Evolutionary conservation across 192 early-diverging fungal species (phyloP), one percentile per base, ranked within the genome.

Genomic region (Lobosporangium transversale): DNA sequence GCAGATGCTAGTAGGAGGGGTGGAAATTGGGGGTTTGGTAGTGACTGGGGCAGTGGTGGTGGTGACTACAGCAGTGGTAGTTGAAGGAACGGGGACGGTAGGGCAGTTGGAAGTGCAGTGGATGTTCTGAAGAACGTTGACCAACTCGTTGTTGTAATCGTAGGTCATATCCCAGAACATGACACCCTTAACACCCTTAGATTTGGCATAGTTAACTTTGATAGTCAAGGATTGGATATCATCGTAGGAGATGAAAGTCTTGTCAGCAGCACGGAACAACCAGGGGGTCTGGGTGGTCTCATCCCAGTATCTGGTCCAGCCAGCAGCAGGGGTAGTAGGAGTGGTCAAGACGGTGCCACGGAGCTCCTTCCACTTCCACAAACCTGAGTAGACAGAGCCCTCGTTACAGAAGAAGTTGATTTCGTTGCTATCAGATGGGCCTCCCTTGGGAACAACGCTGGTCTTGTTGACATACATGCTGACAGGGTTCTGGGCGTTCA

Each of bases 171-270:
- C 80, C 88, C 89, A 90, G 12, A 86, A 79, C 88, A 90, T 89
- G 26, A 93, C 82, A 58, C 92, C 92, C 53, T 81, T 84, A 40
- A 94, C 70, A 8, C 65, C 74, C 37, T 82, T 78, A 0, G 60
- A 58, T 18, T 73, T 63, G 20, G 85, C 87, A 73, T 83, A 81
- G 3, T 85, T 80, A 10, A 90, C 85, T 66, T 94, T 94, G 48
- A 79, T 63, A 6, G 73, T 68, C 7, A 93, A 33, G 2, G 90
- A 92, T 32, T 81, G 66, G n/a, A 85, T 80, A 62, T 94, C 93
- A 58, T 94, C 93, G 65, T 93, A 94, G 11, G 91, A 91, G 36
- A 94, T 84, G 56, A 88, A 94, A 8, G 84, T 81, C 36, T 88
- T 87, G 62, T 80, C 82, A 9, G 80, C 65, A 11, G 84, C 79